Evolutionary conservation across 495 filamentous ascomycete species (phyloP).

Genomic region (Neurospora sp.): DNA sequence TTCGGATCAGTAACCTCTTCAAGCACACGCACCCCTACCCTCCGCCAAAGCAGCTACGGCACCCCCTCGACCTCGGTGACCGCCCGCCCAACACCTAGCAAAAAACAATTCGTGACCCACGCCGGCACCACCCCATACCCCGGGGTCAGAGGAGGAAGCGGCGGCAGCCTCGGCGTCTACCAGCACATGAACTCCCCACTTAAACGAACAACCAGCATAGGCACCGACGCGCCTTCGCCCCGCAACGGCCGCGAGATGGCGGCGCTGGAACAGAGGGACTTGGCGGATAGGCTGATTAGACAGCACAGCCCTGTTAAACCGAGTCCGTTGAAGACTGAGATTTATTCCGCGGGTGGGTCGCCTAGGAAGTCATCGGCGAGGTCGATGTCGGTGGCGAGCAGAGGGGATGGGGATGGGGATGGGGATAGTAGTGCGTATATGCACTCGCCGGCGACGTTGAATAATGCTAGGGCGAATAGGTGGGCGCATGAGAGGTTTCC

Average conservation of each 20-base stretch:
- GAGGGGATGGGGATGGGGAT: background rate
- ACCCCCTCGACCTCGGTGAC: constrained; percentile 2
- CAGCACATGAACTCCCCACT: constrained; percentile 73
- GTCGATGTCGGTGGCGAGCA: background rate
- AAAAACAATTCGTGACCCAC: constrained; percentile 2
- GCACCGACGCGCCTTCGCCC: constrained; percentile 27
- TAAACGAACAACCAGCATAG: constrained; percentile 37
- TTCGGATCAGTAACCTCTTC: constrained; percentile 20
- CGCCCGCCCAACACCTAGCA: background rate
- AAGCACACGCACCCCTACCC: constrained; percentile 1
- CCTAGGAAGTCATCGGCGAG: background rate
- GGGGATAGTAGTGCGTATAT: background rate
- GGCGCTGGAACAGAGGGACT: constrained; percentile 32
- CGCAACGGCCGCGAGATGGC: constrained; percentile 46
- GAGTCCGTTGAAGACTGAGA: background rate
- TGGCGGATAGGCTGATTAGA: constrained; percentile 19
- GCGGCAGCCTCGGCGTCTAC: constrained; percentile 72
- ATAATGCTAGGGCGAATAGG: constrained; percentile 13
- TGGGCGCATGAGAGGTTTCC: constrained; percentile 34
- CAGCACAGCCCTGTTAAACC: constrained; percentile 20
- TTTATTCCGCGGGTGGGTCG: background rate
- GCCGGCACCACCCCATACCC: constrained; percentile 1
- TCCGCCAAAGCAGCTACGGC: constrained; percentile 4
- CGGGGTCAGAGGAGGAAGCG: constrained; percentile 16
- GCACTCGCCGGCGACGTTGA: constrained; percentile 18